A percentile compares a stretch with the other conserved stretches of the same genome.
These are phyloP conservation scores for Aquilaria yunnanensis DNA, from an alignment of 345 rosid genomes.

Conservation along the genomic window DNA sequence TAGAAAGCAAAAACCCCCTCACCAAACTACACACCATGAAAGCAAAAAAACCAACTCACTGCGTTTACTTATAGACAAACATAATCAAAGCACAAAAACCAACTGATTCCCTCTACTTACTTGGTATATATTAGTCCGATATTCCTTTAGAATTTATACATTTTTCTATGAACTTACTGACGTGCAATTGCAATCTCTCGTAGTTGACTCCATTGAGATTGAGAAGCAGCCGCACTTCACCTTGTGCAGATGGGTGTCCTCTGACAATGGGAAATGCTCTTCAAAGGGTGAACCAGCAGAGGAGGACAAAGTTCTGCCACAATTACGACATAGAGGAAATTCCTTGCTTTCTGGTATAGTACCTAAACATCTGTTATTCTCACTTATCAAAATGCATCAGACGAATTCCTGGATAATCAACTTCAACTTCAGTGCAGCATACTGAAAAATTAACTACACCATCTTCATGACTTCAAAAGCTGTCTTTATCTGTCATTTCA, in stretches of 20 bases:
- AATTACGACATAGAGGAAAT: conserved; percentile 41
- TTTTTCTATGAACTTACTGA: conserved; percentile 3
- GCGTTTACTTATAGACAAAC: too few species aligned
- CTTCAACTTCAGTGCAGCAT: too few species aligned
- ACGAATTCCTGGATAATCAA: neutral
- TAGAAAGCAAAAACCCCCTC: neutral
- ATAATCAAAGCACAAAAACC: too few species aligned
- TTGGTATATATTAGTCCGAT: too few species aligned
- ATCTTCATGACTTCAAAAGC: too few species aligned
- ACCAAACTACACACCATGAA: too few species aligned
- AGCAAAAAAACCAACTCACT: too few species aligned
- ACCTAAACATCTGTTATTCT: neutral
- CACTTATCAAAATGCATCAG: neutral
- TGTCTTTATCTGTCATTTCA: too few species aligned
- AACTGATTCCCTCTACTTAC: too few species aligned
- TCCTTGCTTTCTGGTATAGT: conserved; percentile 46
- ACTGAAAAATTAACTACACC: too few species aligned
- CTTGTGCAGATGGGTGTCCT: conserved; percentile 68
- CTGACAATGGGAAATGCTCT: conserved; percentile 22
- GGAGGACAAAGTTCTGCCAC: conserved; percentile 30
- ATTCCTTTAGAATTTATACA: neutral
- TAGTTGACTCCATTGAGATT: conserved; percentile 34
- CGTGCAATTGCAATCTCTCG: conserved; percentile 17
- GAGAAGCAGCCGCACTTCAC: conserved; percentile 41
- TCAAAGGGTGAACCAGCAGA: conserved; percentile 20